Percentiles rank a stretch among this genome's conserved stretches.
phyloP scores from a whole-genome alignment of 2,329 filamentous ascomycete species.

The Neoarthrinium moseri region DNA sequence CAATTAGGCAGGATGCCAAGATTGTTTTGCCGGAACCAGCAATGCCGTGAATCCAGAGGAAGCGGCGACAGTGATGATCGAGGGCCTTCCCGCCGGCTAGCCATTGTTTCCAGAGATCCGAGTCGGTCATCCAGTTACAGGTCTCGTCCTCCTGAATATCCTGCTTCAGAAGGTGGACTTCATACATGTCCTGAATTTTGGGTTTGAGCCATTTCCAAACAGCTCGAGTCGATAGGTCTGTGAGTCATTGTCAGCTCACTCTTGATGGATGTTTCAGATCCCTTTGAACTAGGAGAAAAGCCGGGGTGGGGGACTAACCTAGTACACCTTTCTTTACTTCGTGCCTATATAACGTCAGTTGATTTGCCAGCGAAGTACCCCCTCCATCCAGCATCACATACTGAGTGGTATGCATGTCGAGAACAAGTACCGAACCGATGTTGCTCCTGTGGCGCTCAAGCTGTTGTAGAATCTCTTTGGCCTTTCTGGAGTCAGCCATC shows the following conservation, averaged over 20 bases:
- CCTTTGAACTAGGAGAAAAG: too few species aligned
- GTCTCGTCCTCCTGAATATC: background rate
- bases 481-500: too few species aligned
- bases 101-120: background rate
- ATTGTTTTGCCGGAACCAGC: conserved; percentile 27
- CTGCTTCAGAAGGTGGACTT: background rate
- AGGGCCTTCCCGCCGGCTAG: background rate
- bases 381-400: too few species aligned
- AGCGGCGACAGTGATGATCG: background rate
- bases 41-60: conserved; percentile 18
- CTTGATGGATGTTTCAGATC: too few species aligned
- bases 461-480: too few species aligned
- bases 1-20: conserved; percentile 24
- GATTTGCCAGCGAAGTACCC: too few species aligned
- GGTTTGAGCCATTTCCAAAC: background rate
- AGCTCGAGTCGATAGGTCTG: background rate
- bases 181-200: background rate
- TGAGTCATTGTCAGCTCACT: background rate
- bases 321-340: too few species aligned
- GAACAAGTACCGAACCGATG: too few species aligned
- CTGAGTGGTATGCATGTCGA: too few species aligned
- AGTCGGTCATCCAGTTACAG: conserved; percentile 1
- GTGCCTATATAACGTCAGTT: too few species aligned
- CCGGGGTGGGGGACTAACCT: too few species aligned
- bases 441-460: too few species aligned